Conservation (phyloP, 345 rosid genomes). For the Brassica cretica region DNA sequence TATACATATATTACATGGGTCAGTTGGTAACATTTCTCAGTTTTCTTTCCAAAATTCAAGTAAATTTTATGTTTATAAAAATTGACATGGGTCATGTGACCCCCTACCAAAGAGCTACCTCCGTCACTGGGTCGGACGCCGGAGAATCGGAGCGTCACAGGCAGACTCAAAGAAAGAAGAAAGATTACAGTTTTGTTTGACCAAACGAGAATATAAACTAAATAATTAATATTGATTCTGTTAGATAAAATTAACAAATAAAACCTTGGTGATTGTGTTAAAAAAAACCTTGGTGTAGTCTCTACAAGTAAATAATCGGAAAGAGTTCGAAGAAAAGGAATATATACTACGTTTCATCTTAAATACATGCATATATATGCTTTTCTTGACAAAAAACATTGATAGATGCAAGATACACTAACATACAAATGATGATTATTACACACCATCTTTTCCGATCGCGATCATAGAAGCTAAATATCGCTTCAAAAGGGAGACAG, state of each 20-base stretch:
- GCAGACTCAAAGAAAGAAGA: neutral
- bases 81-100: no score
- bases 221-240: neutral
- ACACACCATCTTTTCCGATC: slow-evolving; percentile 23
- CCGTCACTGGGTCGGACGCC: no score
- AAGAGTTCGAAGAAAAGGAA: neutral
- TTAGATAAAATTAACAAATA: neutral
- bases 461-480: slow-evolving; percentile 16
- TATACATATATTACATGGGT: no score
- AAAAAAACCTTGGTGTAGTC: neutral
- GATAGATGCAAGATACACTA: neutral
- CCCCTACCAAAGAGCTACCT: no score
- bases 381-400: neutral
- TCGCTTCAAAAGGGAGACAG: neutral
- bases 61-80: no score
- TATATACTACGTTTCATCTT: neutral
- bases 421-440: slow-evolving; percentile 16
- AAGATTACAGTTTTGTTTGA: neutral
- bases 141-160: no score
- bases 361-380: neutral
- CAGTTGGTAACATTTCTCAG: no score
- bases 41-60: no score
- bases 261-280: neutral
- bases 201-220: neutral
- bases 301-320: neutral